Percentiles rank a stretch among this genome's conserved stretches.
phyloP scores from a whole-genome alignment of 257 asterid species.

The Vinca minor region DNA sequence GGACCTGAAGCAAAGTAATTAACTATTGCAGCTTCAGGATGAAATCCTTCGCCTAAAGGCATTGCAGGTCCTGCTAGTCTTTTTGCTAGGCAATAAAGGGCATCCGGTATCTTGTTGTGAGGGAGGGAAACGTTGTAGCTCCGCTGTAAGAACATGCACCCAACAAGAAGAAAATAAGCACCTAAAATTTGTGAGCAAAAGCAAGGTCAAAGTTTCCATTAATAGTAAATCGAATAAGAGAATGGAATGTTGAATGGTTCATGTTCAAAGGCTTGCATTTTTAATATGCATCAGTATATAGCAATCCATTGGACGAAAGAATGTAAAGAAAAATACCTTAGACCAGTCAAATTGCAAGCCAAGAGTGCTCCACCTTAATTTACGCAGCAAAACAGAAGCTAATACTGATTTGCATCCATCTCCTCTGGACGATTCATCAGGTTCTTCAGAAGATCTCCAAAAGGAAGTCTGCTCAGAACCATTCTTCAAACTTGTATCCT shows the following conservation, averaged over 20 bases:
- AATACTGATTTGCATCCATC: constrained; percentile 41
- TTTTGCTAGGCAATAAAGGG: constrained; percentile 57
- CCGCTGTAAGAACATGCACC: constrained; percentile 41
- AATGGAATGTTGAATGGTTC: neutral
- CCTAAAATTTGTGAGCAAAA: neutral
- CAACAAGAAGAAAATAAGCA: constrained; percentile 16
- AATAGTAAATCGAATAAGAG: neutral
- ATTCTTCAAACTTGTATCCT: constrained; percentile 21
- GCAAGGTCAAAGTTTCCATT: neutral
- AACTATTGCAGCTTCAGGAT: constrained; percentile 93
- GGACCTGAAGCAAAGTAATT: constrained; percentile 87
- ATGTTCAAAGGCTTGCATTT: too few relatives aligned
- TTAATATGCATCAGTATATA: neutral
- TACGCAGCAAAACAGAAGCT: constrained; percentile 91
- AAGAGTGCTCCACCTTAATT: constrained; percentile 98
- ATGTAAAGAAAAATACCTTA: constrained; percentile 66
- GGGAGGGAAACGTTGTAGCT: constrained; percentile 72
- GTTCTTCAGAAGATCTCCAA: constrained; percentile 46
- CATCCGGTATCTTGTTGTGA: constrained; percentile 77
- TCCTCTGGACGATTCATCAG: constrained; percentile 27
- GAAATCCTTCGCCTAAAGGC: constrained; percentile 62
- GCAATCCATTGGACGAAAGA: constrained; percentile 25
- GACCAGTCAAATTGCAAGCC: constrained; percentile 99
- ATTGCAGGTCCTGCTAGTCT: constrained; percentile 76
- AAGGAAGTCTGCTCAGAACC: constrained; percentile 19